Base-by-base conservation (phyloP, 768 basidiomycete species). In the Termitomyces sp. region DNA sequence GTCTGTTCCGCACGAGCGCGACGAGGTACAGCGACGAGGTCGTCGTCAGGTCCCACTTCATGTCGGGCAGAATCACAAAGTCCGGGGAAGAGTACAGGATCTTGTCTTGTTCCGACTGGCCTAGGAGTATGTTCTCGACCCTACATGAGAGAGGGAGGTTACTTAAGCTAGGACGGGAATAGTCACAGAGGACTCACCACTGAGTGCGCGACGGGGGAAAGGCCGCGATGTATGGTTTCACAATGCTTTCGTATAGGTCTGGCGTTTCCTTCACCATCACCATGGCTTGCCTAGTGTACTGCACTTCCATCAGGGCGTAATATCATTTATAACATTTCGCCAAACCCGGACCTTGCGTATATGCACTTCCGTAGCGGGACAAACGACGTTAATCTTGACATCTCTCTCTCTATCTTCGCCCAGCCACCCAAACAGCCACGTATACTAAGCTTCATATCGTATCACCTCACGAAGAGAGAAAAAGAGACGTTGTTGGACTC, bases 1-100 rank as follows among this genome's bases (percentile, higher is more conserved):
- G 67, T 1, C 79, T 70, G 57, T 87, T 83, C 36, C 83, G 81
- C 0, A 80, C 82, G 58, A 99, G 81, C 0, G 89, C 93, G 41
- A 94, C 77, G 59, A 98, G 86, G 71, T 99, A 98, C 55, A 99
- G 78, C 1, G 91, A 82, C 0, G 83, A 73, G n/a, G 90, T 63
- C 0, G 85, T 90, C 26, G 76, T 81, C 32, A 86, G 79, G 69
- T 98, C 94, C 96, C 96, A 98, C 75, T 98, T 98, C 85, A 97
- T 89, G 73, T 99, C 96, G 0, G 96, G 96, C 0, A 97, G 73
- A 57, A 99, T 86, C 41, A 96, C 64, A 67, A 90, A 97, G 5
- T 81, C 77, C 0, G 82, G 71, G 13, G 78, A 80, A 2, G 86
- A 81, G 67, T 79, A 87, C 20, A 97, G 73, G 26, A 98, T 71